Evolutionary conservation across 352 stramenopile species (phyloP).

Genomic region (Pythium phragmitis): DNA sequence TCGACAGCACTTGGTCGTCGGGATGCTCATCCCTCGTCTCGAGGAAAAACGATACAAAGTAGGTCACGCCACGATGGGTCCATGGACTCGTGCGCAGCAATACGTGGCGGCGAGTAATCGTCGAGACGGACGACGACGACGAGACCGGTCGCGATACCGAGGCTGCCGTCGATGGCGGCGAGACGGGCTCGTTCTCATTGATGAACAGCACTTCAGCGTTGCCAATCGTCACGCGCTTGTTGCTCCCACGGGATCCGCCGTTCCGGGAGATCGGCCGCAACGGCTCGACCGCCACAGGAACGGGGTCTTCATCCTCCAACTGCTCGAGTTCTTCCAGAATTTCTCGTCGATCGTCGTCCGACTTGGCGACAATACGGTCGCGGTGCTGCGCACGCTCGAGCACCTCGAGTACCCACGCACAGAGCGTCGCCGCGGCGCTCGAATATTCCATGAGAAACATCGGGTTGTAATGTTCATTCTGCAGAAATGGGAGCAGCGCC

Average conservation of each 20-base stretch:
- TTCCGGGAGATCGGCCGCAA: slow-evolving; percentile 11
- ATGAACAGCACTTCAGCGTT: slow-evolving; percentile 69
- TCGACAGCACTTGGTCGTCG: slow-evolving; percentile 34
- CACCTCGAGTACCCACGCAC: slow-evolving; percentile 61
- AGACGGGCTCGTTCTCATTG: slow-evolving; percentile 66
- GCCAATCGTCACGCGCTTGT: slow-evolving; percentile 64
- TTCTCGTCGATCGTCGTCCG: slow-evolving; percentile 49
- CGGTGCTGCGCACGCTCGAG: slow-evolving; percentile 40
- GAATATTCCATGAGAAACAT: slow-evolving; percentile 57
- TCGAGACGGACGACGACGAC: neutral
- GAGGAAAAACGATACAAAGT: slow-evolving; percentile 83
- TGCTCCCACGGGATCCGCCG: slow-evolving; percentile 18
- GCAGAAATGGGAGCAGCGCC: slow-evolving; percentile 62
- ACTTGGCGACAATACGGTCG: slow-evolving; percentile 30
- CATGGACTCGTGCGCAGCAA: slow-evolving; percentile 65
- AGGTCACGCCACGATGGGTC: slow-evolving; percentile 63
- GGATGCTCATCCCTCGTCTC: slow-evolving; percentile 29
- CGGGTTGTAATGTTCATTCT: slow-evolving; percentile 75
- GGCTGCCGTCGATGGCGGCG: slow-evolving; percentile 23
- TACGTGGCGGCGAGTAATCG: slow-evolving; percentile 18
- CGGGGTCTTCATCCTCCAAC: slow-evolving; percentile 34
- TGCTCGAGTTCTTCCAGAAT: slow-evolving; percentile 61
- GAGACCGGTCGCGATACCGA: slow-evolving; percentile 2
- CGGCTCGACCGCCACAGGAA: neutral
- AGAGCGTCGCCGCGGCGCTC: slow-evolving; percentile 47